These are phyloP conservation scores for Cryphonectria parasitica DNA, from an alignment of 2,329 filamentous ascomycete species.

Conservation along the genomic window DNA sequence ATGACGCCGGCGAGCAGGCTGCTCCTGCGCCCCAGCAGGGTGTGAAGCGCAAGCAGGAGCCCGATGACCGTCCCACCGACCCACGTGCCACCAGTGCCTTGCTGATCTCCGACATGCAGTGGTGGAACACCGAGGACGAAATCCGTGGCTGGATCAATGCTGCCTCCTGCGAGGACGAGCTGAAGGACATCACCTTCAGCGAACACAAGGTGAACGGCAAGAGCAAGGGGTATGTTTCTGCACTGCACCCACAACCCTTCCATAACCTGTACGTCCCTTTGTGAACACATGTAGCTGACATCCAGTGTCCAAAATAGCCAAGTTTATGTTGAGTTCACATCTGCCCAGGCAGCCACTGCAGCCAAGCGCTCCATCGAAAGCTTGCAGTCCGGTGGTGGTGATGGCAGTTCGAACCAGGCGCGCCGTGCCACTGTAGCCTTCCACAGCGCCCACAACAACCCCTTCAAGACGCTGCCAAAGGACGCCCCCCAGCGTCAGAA, in stretches of 20 bases:
- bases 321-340: slow-evolving; percentile 84
- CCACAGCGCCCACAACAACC: slow-evolving; percentile 75
- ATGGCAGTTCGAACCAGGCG: slow-evolving; percentile 68
- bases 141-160: slow-evolving; percentile 83
- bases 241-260: neutral
- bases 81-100: slow-evolving; percentile 69
- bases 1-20: slow-evolving; percentile 41
- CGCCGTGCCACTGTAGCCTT: slow-evolving; percentile 62
- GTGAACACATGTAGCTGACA: neutral
- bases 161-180: slow-evolving; percentile 79
- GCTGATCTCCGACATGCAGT: slow-evolving; percentile 86
- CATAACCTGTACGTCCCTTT: too few species aligned
- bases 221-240: slow-evolving; percentile 82
- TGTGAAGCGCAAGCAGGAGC: slow-evolving; percentile 63
- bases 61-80: slow-evolving; percentile 63
- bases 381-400: slow-evolving; percentile 45
- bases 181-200: slow-evolving; percentile 94
- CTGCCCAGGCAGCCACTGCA: slow-evolving; percentile 82
- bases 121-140: slow-evolving; percentile 97
- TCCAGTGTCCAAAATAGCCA: slow-evolving; percentile 49
- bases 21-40: slow-evolving; percentile 51
- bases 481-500: slow-evolving; percentile 74
- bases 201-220: slow-evolving; percentile 99
- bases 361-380: slow-evolving; percentile 81
- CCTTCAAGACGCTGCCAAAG: slow-evolving; percentile 89